A percentile compares a stretch with the other conserved stretches of the same genome.
These are phyloP conservation scores for Paramecium biaurelia DNA, from an alignment of 73 alveolate species.

Conservation along the genomic window DNA sequence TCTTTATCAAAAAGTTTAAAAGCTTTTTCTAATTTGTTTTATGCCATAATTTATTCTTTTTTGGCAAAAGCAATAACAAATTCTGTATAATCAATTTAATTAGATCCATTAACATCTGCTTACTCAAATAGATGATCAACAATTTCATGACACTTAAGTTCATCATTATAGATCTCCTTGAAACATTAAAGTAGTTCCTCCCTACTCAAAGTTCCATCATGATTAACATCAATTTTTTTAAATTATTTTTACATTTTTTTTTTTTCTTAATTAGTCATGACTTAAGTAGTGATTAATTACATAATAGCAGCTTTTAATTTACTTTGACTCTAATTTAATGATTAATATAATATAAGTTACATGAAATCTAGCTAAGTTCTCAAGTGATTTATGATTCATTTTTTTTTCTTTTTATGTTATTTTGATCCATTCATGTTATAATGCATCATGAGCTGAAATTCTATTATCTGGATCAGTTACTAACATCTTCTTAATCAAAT, in stretches of 20 bases:
- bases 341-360: neutral
- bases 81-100: constrained; percentile 27
- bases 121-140: neutral
- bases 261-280: constrained; percentile 49
- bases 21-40: constrained; percentile 18
- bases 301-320: constrained; percentile 60
- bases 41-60: constrained; percentile 37
- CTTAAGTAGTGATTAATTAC: constrained; percentile 50
- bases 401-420: constrained; percentile 40
- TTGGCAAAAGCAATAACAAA: neutral
- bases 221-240: constrained; percentile 74
- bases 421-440: constrained; percentile 67
- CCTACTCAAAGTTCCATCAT: constrained; percentile 76
- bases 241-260: constrained; percentile 66
- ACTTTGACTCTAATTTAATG: neutral
- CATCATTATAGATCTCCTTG: constrained; percentile 2
- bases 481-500: constrained; percentile 73
- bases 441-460: constrained; percentile 71
- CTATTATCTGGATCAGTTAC: constrained; percentile 69
- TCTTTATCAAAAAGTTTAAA: constrained; percentile 39
- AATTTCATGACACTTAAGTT: constrained; percentile 1
- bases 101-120: constrained; percentile 34
- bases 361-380: constrained; percentile 46
- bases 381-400: constrained; percentile 4
- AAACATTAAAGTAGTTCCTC: constrained; percentile 70